phyloP scores from a whole-genome alignment of 345 rosid genomes.

The Eucalyptus sp. region DNA sequence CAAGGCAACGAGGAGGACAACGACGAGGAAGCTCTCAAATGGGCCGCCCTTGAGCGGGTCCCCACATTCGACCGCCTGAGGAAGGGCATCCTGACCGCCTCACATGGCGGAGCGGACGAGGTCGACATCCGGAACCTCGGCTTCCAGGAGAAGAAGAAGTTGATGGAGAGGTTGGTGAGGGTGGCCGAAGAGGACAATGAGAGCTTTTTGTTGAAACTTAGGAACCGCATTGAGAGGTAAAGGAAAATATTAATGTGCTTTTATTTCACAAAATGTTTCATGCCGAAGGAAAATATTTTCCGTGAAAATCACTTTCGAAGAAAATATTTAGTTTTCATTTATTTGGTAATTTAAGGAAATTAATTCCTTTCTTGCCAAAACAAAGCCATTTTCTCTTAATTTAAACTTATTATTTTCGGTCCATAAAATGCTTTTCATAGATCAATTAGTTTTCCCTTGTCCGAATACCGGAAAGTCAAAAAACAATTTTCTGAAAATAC shows the following conservation, averaged over 20 bases:
- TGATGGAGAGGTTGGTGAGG: conserved; percentile 24
- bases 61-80: conserved; percentile 33
- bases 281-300: too few relatives aligned
- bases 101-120: conserved; percentile 6
- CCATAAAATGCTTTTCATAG: background rate
- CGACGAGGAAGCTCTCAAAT: conserved; percentile 43
- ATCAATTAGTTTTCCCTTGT: background rate
- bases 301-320: too few relatives aligned
- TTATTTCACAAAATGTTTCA: too few relatives aligned
- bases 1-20: conserved; percentile 6
- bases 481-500: background rate
- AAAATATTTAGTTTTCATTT: too few relatives aligned
- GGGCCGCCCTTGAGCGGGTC: conserved; percentile 51
- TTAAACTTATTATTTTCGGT: background rate
- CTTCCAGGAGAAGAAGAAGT: conserved; percentile 12
- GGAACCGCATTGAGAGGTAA: conserved; percentile 3
- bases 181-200: conserved; percentile 35
- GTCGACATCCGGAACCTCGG: conserved; percentile 21
- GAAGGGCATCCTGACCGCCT: conserved; percentile 21
- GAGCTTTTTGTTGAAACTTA: conserved; percentile 10
- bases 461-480: background rate
- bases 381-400: too few relatives aligned
- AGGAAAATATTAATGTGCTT: background rate
- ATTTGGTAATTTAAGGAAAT: background rate
- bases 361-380: background rate